Evolutionary conservation across 2,329 filamentous ascomycete genomes (phyloP).

Genomic region (Phyllosticta capitalensis): DNA sequence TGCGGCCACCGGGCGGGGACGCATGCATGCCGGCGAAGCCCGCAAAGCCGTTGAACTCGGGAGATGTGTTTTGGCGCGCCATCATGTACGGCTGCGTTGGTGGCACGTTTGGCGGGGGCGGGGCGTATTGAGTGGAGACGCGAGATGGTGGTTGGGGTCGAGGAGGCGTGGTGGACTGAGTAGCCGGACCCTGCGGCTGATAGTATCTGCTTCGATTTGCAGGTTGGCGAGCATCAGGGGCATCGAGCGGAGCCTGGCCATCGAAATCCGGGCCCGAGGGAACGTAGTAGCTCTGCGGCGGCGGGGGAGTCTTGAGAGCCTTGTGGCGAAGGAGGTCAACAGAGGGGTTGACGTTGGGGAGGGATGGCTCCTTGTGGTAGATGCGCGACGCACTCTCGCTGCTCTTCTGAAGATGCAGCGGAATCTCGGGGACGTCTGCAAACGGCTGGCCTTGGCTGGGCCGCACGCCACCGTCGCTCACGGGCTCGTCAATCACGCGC

Average conservation of each 20-base stretch:
- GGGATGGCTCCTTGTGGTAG: not conserved
- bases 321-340: not conserved
- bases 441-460: not conserved
- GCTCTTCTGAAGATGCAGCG: not conserved
- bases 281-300: not conserved
- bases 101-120: not conserved
- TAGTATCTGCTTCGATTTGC: not conserved
- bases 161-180: not conserved
- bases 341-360: not conserved
- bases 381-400: not conserved
- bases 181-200: not conserved
- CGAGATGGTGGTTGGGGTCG: not conserved
- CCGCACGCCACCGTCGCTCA: not conserved
- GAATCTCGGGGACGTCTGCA: not conserved
- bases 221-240: not conserved
- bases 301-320: not conserved
- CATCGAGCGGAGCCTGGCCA: not conserved
- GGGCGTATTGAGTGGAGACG: not conserved
- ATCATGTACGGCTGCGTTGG: not conserved
- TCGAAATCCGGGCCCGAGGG: not conserved
- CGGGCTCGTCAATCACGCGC: not conserved
- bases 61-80: not conserved
- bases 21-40: not conserved
- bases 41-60: not conserved
- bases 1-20: not conserved